These are phyloP conservation scores for Sugiyamaella japonica DNA, from an alignment of 1,139 yeast genomes.

Conservation along the genomic window DNA sequence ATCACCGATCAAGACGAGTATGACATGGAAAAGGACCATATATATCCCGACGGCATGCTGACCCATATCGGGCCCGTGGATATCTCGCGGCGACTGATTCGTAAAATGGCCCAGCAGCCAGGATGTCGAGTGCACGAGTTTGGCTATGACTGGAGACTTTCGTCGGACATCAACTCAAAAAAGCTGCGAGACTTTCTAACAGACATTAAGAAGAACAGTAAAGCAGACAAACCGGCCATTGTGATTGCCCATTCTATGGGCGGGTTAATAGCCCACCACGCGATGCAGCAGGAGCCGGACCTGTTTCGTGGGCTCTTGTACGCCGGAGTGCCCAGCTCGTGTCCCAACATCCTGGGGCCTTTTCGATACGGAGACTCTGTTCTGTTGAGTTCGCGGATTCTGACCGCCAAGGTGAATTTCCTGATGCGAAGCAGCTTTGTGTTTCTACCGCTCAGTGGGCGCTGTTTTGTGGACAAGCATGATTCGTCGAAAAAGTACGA, in stretches of 20 bases:
- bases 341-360: slow-evolving; percentile 86
- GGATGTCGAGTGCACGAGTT: slow-evolving; percentile 67
- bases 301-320: slow-evolving; percentile 72
- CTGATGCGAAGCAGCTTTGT: slow-evolving; percentile 83
- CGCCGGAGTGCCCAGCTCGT: slow-evolving; percentile 81
- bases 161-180: slow-evolving; percentile 56
- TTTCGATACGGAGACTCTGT: slow-evolving; percentile 79
- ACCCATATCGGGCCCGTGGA: slow-evolving; percentile 88
- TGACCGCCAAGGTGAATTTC: slow-evolving; percentile 80
- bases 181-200: slow-evolving; percentile 53
- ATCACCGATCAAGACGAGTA: slow-evolving; percentile 64
- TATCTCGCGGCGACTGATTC: slow-evolving; percentile 61
- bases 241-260: slow-evolving; percentile 95
- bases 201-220: slow-evolving; percentile 44
- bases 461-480: slow-evolving; percentile 63
- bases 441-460: slow-evolving; percentile 73
- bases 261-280: slow-evolving; percentile 79
- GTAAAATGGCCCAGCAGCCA: slow-evolving; percentile 56
- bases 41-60: slow-evolving; percentile 75
- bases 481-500: slow-evolving; percentile 57
- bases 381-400: slow-evolving; percentile 65
- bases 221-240: slow-evolving; percentile 51
- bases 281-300: slow-evolving; percentile 65
- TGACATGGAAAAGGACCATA: slow-evolving; percentile 48
- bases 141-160: slow-evolving; percentile 90